Base-by-base conservation (phyloP, 1,139 yeast species). In the Blastobotrys apis region DNA sequence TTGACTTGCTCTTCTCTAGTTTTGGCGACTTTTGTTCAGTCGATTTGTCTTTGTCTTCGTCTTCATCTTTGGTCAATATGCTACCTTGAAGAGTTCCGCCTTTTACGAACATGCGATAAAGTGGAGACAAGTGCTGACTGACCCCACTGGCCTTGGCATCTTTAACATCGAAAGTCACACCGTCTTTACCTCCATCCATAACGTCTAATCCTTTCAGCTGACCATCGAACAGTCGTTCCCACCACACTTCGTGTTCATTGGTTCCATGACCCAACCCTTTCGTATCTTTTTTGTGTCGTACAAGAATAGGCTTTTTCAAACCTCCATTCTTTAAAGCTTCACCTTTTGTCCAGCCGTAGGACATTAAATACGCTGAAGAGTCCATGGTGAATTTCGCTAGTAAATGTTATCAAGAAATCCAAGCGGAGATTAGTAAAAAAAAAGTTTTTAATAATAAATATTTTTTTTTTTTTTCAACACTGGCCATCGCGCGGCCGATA, bases 141-240 rank as follows among this genome's bases (percentile, higher is more conserved):
- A 47, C 60, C 1, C 56, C 63, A 26, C 59, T 53, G 5, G 56
- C 55, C 35, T 58, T 56, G 10, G 63, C 62, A 34, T 63, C 65
- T n/a, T 58, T 59, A 44, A 62, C 64, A 9, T 48, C 49, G 47
- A 72, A 69, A 3, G 53, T 59, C 12, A 75, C 65, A 2, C 62
- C 68, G 3, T 60, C 62, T 1, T 59, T 55, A 10, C 20, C 17
- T 16, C 62, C 66, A 1, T 63, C 60, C 25, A 60, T 69, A 5
- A 88, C 92, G 47, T 85, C 90, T 39, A 92, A 63, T 17, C 78
- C 76, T 60, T 86, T 86, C 52, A 92, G 73, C 56, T 88, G 96
- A 1, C 96, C 96, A 64, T 92, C 97, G 66, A 92, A 92, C 39
- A 90, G 71, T 54, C 84, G 74, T 55, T 92, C 97, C 98, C 98